Conservation (phyloP, 164 flowering plant species). For the Malania oleifera region DNA sequence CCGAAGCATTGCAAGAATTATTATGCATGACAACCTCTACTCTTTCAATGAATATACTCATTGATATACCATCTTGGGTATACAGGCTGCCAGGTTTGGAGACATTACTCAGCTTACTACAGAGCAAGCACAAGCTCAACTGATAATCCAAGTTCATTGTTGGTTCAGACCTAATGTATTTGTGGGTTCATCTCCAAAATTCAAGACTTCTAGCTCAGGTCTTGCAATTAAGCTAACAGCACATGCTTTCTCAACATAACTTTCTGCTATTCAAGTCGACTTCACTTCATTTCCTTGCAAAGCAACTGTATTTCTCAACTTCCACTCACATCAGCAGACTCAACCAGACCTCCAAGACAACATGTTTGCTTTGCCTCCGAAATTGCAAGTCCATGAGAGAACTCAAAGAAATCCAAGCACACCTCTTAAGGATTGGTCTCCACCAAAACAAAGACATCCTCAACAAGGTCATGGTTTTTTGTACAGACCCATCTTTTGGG, state of each 20-base stretch:
- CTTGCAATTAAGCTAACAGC: too few species aligned
- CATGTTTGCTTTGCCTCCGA: constrained; percentile 39
- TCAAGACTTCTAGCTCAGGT: too few species aligned
- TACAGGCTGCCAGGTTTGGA: too few species aligned
- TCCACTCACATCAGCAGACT: constrained; percentile 7
- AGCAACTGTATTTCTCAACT: constrained; percentile 8
- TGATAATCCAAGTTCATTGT: too few species aligned
- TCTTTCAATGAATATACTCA: too few species aligned
- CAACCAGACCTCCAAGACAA: constrained; percentile 29
- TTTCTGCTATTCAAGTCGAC: background rate
- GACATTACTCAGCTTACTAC: too few species aligned
- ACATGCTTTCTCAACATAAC: background rate
- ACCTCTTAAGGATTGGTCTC: constrained; percentile 40
- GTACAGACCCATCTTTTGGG: constrained; percentile 37
- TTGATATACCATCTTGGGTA: too few species aligned
- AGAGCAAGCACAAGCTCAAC: too few species aligned
- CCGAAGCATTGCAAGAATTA: too few species aligned
- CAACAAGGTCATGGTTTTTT: constrained; percentile 52
- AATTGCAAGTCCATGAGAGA: constrained; percentile 50
- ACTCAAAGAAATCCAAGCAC: constrained; percentile 54
- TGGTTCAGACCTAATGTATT: too few species aligned
- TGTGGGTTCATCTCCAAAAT: too few species aligned
- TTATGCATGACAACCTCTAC: too few species aligned
- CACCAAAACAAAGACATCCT: constrained; percentile 34
- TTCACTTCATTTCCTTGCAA: constrained; percentile 16